phyloP scores from a whole-genome alignment of 1,139 yeast species.

The Blastobotrys persicus region DNA sequence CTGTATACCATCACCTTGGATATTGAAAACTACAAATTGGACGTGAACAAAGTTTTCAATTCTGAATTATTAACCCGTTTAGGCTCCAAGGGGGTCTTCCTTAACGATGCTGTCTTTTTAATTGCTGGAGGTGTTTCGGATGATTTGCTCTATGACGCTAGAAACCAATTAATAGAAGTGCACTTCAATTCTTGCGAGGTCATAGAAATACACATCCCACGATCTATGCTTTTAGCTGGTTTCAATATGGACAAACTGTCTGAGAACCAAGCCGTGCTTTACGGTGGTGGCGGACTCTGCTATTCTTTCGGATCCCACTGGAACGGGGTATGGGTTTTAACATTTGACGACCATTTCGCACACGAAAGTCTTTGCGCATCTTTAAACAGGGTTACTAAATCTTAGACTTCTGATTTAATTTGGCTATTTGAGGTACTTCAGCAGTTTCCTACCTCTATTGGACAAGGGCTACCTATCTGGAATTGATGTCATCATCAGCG shows the following conservation, averaged over 20 bases:
- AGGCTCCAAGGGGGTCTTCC: constrained; percentile 42
- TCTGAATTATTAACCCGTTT: constrained; percentile 44
- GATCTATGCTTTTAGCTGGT: constrained; percentile 4
- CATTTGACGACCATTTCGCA: background rate
- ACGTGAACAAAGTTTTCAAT: constrained; percentile 10
- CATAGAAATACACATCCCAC: constrained; percentile 13
- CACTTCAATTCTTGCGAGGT: constrained; percentile 24
- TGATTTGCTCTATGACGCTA: constrained; percentile 39
- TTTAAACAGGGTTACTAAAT: background rate
- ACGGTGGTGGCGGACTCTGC: constrained; percentile 83
- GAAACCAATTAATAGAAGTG: constrained; percentile 42
- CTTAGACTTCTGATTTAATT: background rate
- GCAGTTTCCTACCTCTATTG: no score
- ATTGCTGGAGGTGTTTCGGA: constrained; percentile 64
- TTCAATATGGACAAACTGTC: background rate
- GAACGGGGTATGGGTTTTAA: constrained; percentile 38
- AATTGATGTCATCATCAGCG: no score
- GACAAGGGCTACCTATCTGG: no score
- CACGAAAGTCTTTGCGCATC: background rate
- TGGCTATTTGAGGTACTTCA: no score
- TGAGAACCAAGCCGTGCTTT: constrained; percentile 33
- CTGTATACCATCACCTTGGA: constrained; percentile 38
- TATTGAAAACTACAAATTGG: constrained; percentile 14
- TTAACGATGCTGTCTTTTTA: constrained; percentile 37
- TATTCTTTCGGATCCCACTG: constrained; percentile 78